phyloP scores from a whole-genome alignment of 345 rosid genomes.

The Syzygium oleosum region DNA sequence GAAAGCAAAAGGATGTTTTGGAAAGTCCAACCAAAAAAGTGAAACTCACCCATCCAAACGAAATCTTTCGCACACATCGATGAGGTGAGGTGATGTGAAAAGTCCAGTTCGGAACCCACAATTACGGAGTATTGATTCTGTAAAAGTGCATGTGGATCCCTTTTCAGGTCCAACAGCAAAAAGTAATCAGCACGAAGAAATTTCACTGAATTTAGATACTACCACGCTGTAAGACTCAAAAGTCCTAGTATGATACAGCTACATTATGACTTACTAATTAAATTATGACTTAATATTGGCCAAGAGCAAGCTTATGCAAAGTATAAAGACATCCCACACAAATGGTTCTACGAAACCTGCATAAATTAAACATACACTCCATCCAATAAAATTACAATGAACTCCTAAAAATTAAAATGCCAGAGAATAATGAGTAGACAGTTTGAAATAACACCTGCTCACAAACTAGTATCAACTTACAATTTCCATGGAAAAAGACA shows the following conservation, averaged over 20 bases:
- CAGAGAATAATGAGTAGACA: not conserved
- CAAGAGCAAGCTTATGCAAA: not conserved
- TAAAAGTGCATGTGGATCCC: constrained; percentile 92
- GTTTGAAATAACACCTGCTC: not conserved
- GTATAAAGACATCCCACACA: not conserved
- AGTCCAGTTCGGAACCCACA: constrained; percentile 89
- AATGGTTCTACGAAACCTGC: not conserved
- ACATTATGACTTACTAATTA: not conserved
- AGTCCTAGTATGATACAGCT: not conserved
- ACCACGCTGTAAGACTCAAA: not conserved
- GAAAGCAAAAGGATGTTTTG: not conserved
- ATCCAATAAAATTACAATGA: not conserved
- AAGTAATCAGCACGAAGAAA: not conserved
- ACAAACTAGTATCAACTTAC: not conserved
- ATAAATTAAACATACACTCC: not conserved
- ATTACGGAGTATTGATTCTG: constrained; percentile 73
- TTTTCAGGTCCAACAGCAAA: constrained; percentile 14
- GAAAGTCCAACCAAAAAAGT: not conserved
- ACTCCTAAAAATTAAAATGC: not conserved
- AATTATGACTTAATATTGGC: not conserved
- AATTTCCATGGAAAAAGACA: not conserved
- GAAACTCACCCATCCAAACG: constrained; percentile 71
- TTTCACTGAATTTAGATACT: not conserved
- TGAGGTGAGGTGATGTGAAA: constrained; percentile 93
- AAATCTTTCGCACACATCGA: constrained; percentile 88